Conservation (phyloP, 352 stramenopile species). For the Phytophthora sansomeana region DNA sequence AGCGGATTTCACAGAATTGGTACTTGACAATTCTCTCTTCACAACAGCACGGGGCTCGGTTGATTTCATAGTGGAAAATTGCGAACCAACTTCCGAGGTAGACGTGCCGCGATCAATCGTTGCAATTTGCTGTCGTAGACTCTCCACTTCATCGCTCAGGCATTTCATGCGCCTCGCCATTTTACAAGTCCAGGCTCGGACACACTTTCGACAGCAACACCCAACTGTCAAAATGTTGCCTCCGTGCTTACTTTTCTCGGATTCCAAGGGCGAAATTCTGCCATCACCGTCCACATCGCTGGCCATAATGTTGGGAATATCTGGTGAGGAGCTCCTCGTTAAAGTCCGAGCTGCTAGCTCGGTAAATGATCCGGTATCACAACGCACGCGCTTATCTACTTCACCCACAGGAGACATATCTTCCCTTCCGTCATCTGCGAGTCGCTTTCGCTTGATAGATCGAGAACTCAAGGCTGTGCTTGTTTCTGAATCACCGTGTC, state of each 20-base stretch:
- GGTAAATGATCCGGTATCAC: slow-evolving; percentile 1
- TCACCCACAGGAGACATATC: slow-evolving; percentile 11
- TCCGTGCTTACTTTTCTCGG: neutral
- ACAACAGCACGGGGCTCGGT: slow-evolving; percentile 2
- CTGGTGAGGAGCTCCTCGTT: neutral
- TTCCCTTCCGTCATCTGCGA: neutral
- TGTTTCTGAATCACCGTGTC: neutral
- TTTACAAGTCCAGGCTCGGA: slow-evolving; percentile 18
- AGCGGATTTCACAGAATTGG: neutral
- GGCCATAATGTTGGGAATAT: neutral
- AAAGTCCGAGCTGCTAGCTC: neutral
- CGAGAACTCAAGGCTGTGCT: neutral
- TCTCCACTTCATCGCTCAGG: slow-evolving; percentile 17
- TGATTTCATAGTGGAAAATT: neutral
- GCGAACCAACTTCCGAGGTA: neutral
- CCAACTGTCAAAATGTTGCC: slow-evolving; percentile 21
- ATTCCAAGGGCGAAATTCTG: neutral
- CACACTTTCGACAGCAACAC: slow-evolving; percentile 22
- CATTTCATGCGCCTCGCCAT: slow-evolving; percentile 14
- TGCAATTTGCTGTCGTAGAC: slow-evolving; percentile 3
- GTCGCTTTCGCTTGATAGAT: slow-evolving; percentile 10
- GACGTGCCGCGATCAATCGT: neutral
- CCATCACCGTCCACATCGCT: neutral
- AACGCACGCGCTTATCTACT: slow-evolving; percentile 4
- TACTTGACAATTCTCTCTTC: slow-evolving; percentile 1